phyloP scores from a whole-genome alignment of 495 filamentous ascomycete species.

The Aspergillus taichungensis region DNA sequence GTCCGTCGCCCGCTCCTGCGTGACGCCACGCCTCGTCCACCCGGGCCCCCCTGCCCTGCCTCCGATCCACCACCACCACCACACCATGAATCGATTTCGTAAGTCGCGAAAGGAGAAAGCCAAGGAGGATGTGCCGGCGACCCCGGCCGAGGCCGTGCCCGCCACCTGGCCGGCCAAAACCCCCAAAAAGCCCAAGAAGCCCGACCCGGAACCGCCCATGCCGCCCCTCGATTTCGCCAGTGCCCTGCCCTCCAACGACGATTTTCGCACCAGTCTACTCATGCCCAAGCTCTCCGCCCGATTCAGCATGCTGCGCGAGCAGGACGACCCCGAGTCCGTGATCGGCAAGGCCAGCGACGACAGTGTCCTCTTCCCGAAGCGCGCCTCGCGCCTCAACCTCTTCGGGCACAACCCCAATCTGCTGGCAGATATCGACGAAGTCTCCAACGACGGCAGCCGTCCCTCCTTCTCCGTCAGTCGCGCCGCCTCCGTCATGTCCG shows the following conservation, averaged over 20 bases:
- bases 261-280: constrained; percentile 93
- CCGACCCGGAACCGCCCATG: constrained; percentile 46
- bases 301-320: constrained; percentile 93
- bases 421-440: constrained; percentile 82
- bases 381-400: constrained; percentile 59
- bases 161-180: constrained; percentile 8
- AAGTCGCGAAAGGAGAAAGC: constrained; percentile 53
- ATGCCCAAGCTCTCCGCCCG: constrained; percentile 93
- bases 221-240: constrained; percentile 60
- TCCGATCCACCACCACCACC: neutral
- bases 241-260: constrained; percentile 71
- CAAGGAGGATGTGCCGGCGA: constrained; percentile 45
- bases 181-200: constrained; percentile 25
- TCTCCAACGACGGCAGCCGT: constrained; percentile 60
- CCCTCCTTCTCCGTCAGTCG: constrained; percentile 45
- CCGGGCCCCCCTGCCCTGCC: neutral
- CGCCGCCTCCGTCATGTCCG: constrained; percentile 45
- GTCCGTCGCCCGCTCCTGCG: neutral
- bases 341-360: constrained; percentile 92
- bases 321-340: constrained; percentile 79
- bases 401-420: constrained; percentile 42
- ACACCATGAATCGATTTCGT: constrained; percentile 65
- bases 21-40: neutral
- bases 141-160: constrained; percentile 17
- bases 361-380: constrained; percentile 77